Percentiles rank a stretch among this genome's conserved stretches.
phyloP scores from a whole-genome alignment of 495 filamentous ascomycete species.

The Rusavskia elegans region DNA sequence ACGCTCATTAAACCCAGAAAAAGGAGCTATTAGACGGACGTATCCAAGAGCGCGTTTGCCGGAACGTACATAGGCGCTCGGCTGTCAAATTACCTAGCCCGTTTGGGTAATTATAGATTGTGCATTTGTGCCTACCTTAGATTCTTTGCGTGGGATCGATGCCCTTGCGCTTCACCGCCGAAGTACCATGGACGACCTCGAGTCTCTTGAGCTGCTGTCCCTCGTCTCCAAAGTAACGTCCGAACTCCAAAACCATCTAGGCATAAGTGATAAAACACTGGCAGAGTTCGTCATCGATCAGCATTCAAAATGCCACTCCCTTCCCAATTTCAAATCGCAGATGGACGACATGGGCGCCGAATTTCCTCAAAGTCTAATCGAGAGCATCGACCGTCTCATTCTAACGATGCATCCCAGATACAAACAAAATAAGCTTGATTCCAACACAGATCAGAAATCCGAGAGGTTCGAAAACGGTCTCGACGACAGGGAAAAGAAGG shows the following conservation, averaged over 20 bases:
- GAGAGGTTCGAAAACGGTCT: conserved; percentile 24
- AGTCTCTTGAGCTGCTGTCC: conserved; percentile 78
- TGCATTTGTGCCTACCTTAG: too few species aligned
- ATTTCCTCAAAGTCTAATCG: conserved; percentile 76
- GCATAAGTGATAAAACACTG: conserved; percentile 82
- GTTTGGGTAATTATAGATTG: too few species aligned
- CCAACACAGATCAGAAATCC: conserved; percentile 7
- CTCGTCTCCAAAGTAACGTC: conserved; percentile 89
- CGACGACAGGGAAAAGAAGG: conserved; percentile 42
- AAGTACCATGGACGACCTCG: conserved; percentile 65
- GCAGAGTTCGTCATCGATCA: conserved; percentile 92
- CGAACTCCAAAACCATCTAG: conserved; percentile 86
- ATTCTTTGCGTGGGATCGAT: too few species aligned
- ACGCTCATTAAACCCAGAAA: too few species aligned
- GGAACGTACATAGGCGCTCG: too few species aligned
- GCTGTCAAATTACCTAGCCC: too few species aligned
- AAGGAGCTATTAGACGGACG: too few species aligned
- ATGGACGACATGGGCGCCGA: conserved; percentile 66
- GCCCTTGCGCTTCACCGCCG: neutral
- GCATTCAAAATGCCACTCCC: conserved; percentile 54
- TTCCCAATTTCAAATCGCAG: conserved; percentile 53
- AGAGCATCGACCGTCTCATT: conserved; percentile 80
- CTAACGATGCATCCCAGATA: conserved; percentile 81
- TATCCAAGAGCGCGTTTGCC: too few species aligned
- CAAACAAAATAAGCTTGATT: conserved; percentile 15